A percentile compares a stretch with the other conserved stretches of the same genome.
These are phyloP conservation scores for Populus davidiana DNA, from an alignment of 345 rosid genomes.

Conservation along the genomic window DNA sequence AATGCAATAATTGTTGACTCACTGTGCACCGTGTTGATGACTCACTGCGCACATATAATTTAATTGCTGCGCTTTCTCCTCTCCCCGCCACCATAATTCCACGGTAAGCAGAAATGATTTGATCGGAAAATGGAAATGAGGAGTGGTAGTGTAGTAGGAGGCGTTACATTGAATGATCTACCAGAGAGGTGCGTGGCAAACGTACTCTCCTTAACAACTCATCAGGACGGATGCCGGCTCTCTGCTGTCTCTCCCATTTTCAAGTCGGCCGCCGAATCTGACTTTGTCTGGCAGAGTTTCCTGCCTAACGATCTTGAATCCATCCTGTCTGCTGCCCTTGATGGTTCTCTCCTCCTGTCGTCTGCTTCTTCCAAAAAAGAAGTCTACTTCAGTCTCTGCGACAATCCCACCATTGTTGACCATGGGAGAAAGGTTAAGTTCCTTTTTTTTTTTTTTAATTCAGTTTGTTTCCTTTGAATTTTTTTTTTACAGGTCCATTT, in stretches of 20 bases:
- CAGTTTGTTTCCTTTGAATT: neutral
- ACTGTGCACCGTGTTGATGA: no score
- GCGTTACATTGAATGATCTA: neutral
- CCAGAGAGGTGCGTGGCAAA: conserved; percentile 52
- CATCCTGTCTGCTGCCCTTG: conserved; percentile 24
- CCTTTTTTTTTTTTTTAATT: neutral
- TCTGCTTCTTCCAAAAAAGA: conserved; percentile 39
- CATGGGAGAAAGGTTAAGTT: conserved; percentile 49
- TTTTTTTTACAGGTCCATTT: neutral
- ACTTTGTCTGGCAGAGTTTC: conserved; percentile 57
- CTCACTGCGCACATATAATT: no score
- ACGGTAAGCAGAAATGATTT: neutral
- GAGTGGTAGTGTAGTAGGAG: no score
- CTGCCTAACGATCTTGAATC: conserved; percentile 40
- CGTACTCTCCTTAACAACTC: conserved; percentile 43
- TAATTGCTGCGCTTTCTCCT: no score
- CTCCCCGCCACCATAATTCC: neutral
- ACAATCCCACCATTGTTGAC: conserved; percentile 46
- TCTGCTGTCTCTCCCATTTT: conserved; percentile 45
- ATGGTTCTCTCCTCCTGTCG: neutral
- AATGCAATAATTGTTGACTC: no score
- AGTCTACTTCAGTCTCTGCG: conserved; percentile 42
- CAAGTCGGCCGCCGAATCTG: conserved; percentile 48
- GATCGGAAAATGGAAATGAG: neutral
- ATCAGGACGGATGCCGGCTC: conserved; percentile 44